Percentiles rank a stretch among this genome's conserved stretches.
Conservation (phyloP, 345 rosid genomes). For the Salix purpurea region DNA sequence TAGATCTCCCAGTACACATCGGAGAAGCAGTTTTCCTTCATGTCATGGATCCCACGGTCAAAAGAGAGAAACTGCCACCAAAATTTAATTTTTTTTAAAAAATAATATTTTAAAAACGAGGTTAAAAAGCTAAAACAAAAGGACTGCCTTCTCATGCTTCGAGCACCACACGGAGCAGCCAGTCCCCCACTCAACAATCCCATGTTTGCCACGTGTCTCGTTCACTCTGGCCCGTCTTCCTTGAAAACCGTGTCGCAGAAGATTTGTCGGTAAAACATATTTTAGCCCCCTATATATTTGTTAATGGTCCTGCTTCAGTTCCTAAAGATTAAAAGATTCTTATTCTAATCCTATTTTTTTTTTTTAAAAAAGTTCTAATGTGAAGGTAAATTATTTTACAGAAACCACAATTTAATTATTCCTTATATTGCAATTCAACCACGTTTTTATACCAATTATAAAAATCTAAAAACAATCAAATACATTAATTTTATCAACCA, state of each 20-base stretch:
- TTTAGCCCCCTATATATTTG: not conserved
- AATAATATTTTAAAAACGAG: too few relatives aligned
- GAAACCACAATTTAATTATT: too few relatives aligned
- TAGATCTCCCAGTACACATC: too few relatives aligned
- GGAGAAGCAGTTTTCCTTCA: not conserved
- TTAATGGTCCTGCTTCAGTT: not conserved
- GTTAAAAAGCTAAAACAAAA: too few relatives aligned
- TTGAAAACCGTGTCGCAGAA: not conserved
- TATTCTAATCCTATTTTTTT: not conserved
- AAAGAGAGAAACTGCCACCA: not conserved
- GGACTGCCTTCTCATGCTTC: not conserved
- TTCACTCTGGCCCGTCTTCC: not conserved
- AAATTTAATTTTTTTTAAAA: too few relatives aligned
- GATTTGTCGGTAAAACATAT: not conserved
- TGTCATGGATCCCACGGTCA: not conserved
- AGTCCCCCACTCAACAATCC: not conserved
- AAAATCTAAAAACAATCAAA: too few relatives aligned
- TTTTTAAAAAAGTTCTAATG: not conserved
- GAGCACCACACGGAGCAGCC: not conserved
- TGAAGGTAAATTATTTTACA: not conserved
- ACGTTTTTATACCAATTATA: too few relatives aligned
- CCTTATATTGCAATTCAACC: too few relatives aligned
- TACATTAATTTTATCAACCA: too few relatives aligned
- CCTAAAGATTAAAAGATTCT: not conserved
- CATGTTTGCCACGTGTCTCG: not conserved